Percentiles rank a stretch among this genome's conserved stretches.
These are phyloP conservation scores for Hortaea werneckii DNA, from an alignment of 2,329 filamentous ascomycete species.

Conservation along the genomic window DNA sequence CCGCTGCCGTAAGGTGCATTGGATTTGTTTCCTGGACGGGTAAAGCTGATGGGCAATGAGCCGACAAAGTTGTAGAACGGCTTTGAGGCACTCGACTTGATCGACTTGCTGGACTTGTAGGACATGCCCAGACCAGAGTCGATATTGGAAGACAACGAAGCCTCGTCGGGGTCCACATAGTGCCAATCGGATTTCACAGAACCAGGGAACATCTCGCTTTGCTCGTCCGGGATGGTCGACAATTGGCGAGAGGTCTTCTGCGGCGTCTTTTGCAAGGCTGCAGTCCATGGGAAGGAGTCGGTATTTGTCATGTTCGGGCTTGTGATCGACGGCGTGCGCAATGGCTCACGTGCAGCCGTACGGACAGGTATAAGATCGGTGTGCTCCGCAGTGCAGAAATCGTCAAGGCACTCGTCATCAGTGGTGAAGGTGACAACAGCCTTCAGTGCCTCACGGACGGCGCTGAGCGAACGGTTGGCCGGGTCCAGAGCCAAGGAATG, in stretches of 20 bases:
- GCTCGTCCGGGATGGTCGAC: constrained; percentile 70
- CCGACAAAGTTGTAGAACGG: constrained; percentile 65
- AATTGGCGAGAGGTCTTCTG: constrained; percentile 67
- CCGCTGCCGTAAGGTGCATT: constrained; percentile 13
- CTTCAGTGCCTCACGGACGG: constrained; percentile 65
- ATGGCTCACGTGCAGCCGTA: constrained; percentile 80
- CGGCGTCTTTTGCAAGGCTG: constrained; percentile 70
- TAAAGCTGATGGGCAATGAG: constrained; percentile 55
- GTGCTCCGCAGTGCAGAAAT: constrained; percentile 74
- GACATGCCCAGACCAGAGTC: constrained; percentile 75
- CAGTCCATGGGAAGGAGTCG: constrained; percentile 81
- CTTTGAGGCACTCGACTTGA: constrained; percentile 36
- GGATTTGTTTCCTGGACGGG: constrained; percentile 52
- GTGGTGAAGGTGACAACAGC: constrained; percentile 86
- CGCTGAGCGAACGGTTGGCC: constrained; percentile 70
- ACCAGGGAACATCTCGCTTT: constrained; percentile 77
- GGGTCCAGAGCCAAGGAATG: constrained; percentile 89
- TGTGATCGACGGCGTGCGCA: constrained; percentile 89
- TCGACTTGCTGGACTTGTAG: constrained; percentile 55
- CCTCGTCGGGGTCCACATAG: constrained; percentile 66
- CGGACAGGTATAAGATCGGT: constrained; percentile 61
- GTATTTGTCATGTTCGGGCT: constrained; percentile 66
- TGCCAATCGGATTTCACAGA: constrained; percentile 61
- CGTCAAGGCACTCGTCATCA: constrained; percentile 80
- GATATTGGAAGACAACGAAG: constrained; percentile 72